phyloP scores from a whole-genome alignment of 2,329 filamentous ascomycete genomes.

The Didymella sp. region DNA sequence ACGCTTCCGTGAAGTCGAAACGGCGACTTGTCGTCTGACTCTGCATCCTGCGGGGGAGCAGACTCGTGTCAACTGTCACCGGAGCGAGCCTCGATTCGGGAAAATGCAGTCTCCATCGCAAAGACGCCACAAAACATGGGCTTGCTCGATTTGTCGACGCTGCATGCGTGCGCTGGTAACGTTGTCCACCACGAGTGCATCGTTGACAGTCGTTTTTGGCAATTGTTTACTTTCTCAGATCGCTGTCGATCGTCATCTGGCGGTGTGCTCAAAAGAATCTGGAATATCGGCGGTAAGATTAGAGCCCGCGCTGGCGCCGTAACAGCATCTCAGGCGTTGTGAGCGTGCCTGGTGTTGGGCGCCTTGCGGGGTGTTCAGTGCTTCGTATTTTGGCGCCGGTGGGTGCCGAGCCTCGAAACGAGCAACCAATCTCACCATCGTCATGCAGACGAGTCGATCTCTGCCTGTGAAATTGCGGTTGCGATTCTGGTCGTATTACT shows the following conservation, averaged over 20 bases:
- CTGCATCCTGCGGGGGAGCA: slow-evolving; percentile 18
- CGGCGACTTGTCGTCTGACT: slow-evolving; percentile 18
- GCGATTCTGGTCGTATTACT: slow-evolving; percentile 11
- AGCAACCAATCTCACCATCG: slow-evolving; percentile 18
- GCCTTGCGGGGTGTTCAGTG: slow-evolving; percentile 13
- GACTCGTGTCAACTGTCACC: slow-evolving; percentile 6
- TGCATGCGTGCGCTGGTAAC: slow-evolving; percentile 5
- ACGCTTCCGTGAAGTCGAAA: slow-evolving; percentile 30
- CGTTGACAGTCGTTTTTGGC: slow-evolving; percentile 16
- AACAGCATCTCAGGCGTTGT: slow-evolving; percentile 1
- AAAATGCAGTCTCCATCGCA: slow-evolving; percentile 1
- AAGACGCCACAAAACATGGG: slow-evolving; percentile 6
- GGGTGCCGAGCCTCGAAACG: slow-evolving; percentile 12
- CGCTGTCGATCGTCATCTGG: slow-evolving; percentile 17
- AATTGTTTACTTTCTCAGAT: slow-evolving; percentile 14
- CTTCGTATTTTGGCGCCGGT: slow-evolving; percentile 23
- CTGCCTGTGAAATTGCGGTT: slow-evolving; percentile 22
- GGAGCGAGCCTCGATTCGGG: slow-evolving; percentile 15
- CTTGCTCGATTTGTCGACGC: slow-evolving; percentile 2
- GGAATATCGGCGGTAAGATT: slow-evolving; percentile 7
- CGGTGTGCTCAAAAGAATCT: slow-evolving; percentile 13
- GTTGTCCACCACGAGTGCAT: slow-evolving; percentile 12
- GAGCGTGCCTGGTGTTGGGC: slow-evolving; percentile 14
- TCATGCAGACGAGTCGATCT: slow-evolving; percentile 20
- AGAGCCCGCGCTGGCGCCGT: slow-evolving; percentile 11